Evolutionary conservation across 2,329 filamentous ascomycete genomes (phyloP), one percentile per base, ranked within the genome.

Genomic region (Microcyclospora tardicrescens): DNA sequence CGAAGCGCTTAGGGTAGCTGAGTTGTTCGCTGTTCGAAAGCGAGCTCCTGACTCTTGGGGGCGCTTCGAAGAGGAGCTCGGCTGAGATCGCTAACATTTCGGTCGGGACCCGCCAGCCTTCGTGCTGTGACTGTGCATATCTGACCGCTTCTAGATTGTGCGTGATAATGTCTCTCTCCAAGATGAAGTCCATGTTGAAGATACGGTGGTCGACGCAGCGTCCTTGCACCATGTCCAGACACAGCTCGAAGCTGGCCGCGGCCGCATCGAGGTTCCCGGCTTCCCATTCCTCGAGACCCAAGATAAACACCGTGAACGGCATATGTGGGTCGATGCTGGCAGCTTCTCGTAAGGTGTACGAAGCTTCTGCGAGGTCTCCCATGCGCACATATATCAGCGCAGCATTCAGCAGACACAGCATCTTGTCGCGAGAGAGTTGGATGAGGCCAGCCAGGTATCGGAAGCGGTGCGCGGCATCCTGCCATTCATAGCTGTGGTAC

Each of bases 401-500:
- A 11, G 47, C 45, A 36, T 59, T 59, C 32, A 59, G 39, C 3
- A 48, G 39, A 16, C 53, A 54, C 6, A 47, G 37, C 10, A 42
- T 47, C 32, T 41, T 46, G 16, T 42, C 36, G 8, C 47, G 28
- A 2, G 42, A 38, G 16, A 40, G 39, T 2, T 43, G 37, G 14
- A 53, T 43, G 5, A 33, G 27, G 10, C 38, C 35, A 6, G 50
- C 47, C 5, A 59, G 46, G 10, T 43, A 28, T 8, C 38, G 31
- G 43, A 59, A 59, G 12, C 38, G 38, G 10, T 50, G 44, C 2
- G 46, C 47, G n/a, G 57, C 47, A n/a, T 44, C 44, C 34, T 54
- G 45, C 52, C 54, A 58, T 34, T 59, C 57, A 40, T 49, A 56
- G 31, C 41, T 46, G 30, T 57, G 45, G 41, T 54, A 57, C 2